Evolutionary conservation across 2,329 filamentous ascomycete genomes (phyloP).

Genomic region (Paecilomyces sp.): DNA sequence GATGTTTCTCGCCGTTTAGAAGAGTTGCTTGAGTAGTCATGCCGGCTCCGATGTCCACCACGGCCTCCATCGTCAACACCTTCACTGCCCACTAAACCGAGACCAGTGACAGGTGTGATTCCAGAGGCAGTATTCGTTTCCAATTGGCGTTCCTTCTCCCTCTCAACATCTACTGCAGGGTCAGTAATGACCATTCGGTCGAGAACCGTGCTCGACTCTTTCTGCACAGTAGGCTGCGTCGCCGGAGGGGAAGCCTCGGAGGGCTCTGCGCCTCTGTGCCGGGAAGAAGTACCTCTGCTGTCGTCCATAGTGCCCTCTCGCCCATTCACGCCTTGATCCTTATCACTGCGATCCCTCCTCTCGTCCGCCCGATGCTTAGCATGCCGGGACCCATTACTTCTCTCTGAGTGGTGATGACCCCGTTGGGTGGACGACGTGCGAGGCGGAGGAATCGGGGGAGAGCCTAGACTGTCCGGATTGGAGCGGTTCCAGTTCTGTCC

Average conservation of each 20-base stretch:
- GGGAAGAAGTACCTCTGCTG: slow-evolving; percentile 33
- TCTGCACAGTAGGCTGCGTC: slow-evolving; percentile 46
- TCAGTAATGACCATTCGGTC: slow-evolving; percentile 71
- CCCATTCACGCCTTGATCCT: slow-evolving; percentile 32
- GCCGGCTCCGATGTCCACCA: slow-evolving; percentile 37
- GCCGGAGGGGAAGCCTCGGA: slow-evolving; percentile 27
- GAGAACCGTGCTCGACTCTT: slow-evolving; percentile 72
- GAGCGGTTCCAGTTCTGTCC: slow-evolving; percentile 23
- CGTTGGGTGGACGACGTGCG: slow-evolving; percentile 72
- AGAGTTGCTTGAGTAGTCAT: slow-evolving; percentile 49
- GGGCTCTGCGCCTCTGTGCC: slow-evolving; percentile 40
- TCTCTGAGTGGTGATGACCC: slow-evolving; percentile 31
- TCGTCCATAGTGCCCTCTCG: slow-evolving; percentile 37
- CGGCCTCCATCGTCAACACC: slow-evolving; percentile 38
- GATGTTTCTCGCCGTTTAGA: slow-evolving; percentile 66
- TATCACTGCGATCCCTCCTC: slow-evolving; percentile 20
- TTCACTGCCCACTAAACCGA: slow-evolving; percentile 45
- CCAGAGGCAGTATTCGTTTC: slow-evolving; percentile 47
- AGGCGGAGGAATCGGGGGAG: slow-evolving; percentile 60
- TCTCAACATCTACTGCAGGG: slow-evolving; percentile 64
- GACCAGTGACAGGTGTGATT: slow-evolving; percentile 39
- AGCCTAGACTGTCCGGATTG: slow-evolving; percentile 46
- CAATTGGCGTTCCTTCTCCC: slow-evolving; percentile 62
- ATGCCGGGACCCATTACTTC: slow-evolving; percentile 33
- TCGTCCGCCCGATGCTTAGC: slow-evolving; percentile 31